Base-by-base conservation (phyloP, 768 basidiomycete species). In the Glaciozyma antarctica region DNA sequence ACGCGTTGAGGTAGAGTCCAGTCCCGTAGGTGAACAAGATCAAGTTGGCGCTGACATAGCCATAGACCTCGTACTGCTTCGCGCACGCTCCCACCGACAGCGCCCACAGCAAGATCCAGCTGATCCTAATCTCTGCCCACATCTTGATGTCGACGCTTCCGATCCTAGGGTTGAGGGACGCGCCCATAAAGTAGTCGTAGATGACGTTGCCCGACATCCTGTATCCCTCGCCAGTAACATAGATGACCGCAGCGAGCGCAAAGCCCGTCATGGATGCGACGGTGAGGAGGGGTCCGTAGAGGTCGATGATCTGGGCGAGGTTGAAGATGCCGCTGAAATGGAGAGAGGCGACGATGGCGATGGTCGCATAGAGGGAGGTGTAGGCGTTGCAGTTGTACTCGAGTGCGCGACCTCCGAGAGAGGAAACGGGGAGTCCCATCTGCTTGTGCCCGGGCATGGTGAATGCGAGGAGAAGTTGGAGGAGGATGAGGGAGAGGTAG, bases 381-480 rank as follows among this genome's bases (percentile, higher is more conserved):
- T 93, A 81, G 22, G 91, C 94, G 77, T 98, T 98, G 83, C 94
- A 98, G 78, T 95, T 90, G 82, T 98, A 98, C 79, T 83, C 86
- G 74, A 98, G 82, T 24, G 88, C 86, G 77, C 89, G 88, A 82
- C 97, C 95, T 72, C 85, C 83, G 64, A 95, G 82, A 0, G 93
- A 97, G 16, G 93, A 89, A 28, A 99, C 92, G 0, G 95, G 95
- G 58, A 98, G 88, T 66, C 95, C 92, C 76, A 94, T 87, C 77
- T 98, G 95, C 77, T 82, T 78, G 77, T 87, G 90, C 28, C 95
- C 95, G 24, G 95, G 94, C 75, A 98, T 82, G 69, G 93, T 78
- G 80, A 85, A 86, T 9, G 90, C 95, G 61, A 98, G 84, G 75
- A 88, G 81, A 65, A 99, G 85, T 75, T 99, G 90, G 80, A 87